A percentile compares a stretch with the other conserved stretches of the same genome.
Conservation (phyloP, 164 flowering plant species). For the Vitis rupestris region DNA sequence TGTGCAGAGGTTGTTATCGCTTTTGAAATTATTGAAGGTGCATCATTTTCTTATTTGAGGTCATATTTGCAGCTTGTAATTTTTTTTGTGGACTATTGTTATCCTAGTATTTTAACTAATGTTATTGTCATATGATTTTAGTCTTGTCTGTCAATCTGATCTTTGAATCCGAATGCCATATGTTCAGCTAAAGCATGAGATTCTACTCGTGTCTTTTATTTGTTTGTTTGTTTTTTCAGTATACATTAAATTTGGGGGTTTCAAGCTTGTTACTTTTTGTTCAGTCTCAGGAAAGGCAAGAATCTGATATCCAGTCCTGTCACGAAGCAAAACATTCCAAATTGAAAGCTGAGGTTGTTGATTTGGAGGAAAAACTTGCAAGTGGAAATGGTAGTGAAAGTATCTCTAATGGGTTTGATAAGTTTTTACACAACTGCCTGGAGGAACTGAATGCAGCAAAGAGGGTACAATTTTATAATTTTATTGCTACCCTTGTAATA, state of each 20-base stretch:
- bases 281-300: conserved; percentile 49
- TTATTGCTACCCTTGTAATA: not conserved
- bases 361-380: conserved; percentile 36
- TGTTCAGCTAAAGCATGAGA: not conserved
- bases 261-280: conserved; percentile 2
- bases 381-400: conserved; percentile 17
- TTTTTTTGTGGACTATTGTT: not conserved
- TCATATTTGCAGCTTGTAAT: not conserved
- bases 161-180: not conserved
- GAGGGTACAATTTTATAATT: conserved; percentile 32
- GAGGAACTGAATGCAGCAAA: conserved; percentile 48
- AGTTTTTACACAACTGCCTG: conserved; percentile 22
- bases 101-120: not conserved
- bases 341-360: conserved; percentile 42
- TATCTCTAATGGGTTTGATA: conserved; percentile 20
- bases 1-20: conserved; percentile 32
- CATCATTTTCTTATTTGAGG: not conserved
- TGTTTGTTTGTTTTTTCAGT: not conserved
- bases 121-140: not conserved
- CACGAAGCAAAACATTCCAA: conserved; percentile 21
- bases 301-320: conserved; percentile 31
- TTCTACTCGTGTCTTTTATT: not conserved
- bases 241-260: not conserved
- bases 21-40: conserved; percentile 43
- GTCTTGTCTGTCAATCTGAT: not conserved